Evolutionary conservation across 108 stramenopile species (phyloP).

Genomic region (Nitzschia sp.): DNA sequence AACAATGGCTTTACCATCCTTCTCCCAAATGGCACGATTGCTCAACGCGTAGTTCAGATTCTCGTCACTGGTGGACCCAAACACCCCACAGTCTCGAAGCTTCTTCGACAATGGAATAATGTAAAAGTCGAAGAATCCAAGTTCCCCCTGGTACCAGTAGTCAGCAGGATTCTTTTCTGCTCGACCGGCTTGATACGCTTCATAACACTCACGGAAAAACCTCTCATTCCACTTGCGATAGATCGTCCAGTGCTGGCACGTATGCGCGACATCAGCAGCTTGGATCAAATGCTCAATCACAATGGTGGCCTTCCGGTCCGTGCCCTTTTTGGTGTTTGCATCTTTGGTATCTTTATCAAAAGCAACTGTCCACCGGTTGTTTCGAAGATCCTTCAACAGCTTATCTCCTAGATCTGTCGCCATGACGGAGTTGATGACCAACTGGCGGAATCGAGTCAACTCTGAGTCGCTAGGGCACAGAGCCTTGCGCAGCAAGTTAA

Average conservation of each 20-base stretch:
- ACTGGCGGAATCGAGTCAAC: conserved; percentile 28
- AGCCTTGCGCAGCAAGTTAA: conserved; percentile 9
- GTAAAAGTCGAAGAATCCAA: conserved; percentile 40
- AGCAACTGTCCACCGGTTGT: conserved; percentile 39
- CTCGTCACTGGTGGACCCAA: conserved; percentile 35
- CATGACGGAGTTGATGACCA: conserved; percentile 30
- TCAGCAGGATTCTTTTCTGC: conserved; percentile 34
- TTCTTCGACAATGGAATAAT: conserved; percentile 47
- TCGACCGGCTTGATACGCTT: conserved; percentile 23
- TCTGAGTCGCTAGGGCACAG: conserved; percentile 22
- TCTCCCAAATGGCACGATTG: conserved; percentile 9
- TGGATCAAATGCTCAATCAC: conserved; percentile 7
- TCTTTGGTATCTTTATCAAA: conserved; percentile 7
- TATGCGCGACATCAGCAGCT: conserved; percentile 4
- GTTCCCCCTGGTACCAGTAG: conserved; percentile 48
- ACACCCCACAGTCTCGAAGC: conserved; percentile 39
- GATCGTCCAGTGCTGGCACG: conserved; percentile 7
- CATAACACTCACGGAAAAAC: conserved; percentile 41
- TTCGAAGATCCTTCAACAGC: conserved; percentile 18
- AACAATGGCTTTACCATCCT: conserved; percentile 6
- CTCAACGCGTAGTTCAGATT: not conserved
- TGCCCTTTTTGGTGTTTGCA: not conserved
- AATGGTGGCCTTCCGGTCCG: conserved; percentile 6
- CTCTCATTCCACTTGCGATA: conserved; percentile 41
- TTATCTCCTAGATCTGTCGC: conserved; percentile 43